phyloP scores from a whole-genome alignment of 1,284 basidiomycete genomes.

The Microstroma glucosiphilum region DNA sequence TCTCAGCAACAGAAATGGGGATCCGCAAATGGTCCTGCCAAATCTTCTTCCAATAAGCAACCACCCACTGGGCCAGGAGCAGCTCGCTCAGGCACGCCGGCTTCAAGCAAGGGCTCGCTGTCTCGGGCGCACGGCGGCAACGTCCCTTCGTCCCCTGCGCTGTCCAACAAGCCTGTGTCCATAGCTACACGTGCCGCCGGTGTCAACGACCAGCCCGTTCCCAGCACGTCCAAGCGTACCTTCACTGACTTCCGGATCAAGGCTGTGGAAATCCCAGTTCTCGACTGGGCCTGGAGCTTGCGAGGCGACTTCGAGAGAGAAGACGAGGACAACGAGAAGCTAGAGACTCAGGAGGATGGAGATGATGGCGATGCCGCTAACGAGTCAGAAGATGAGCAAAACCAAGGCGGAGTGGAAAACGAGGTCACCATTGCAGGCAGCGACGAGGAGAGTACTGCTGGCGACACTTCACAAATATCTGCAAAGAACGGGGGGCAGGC shows the following conservation, averaged over 20 bases:
- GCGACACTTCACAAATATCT: neutral
- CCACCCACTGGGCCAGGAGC: neutral
- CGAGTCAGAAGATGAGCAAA: constrained; percentile 10
- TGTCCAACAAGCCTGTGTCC: neutral
- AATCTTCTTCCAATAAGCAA: no score
- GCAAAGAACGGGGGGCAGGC: neutral
- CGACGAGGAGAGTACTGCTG: neutral
- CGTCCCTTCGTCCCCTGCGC: constrained; percentile 3
- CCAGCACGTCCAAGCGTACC: constrained; percentile 14
- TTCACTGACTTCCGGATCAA: constrained; percentile 35
- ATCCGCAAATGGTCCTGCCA: no score
- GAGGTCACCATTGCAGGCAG: neutral
- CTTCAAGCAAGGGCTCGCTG: neutral
- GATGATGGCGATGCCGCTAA: constrained; percentile 15
- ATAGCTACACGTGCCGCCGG: neutral
- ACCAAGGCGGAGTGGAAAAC: neutral
- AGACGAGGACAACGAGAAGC: constrained; percentile 8
- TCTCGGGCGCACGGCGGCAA: constrained; percentile 2
- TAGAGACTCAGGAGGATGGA: constrained; percentile 11
- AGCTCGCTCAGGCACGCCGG: neutral
- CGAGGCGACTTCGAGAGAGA: constrained; percentile 13
- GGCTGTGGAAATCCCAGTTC: constrained; percentile 27
- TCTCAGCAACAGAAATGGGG: no score
- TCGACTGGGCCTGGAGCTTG: constrained; percentile 32
- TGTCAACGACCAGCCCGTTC: constrained; percentile 10